Conservation (phyloP, 108 stramenopile species). For the Bacterosira constricta region DNA sequence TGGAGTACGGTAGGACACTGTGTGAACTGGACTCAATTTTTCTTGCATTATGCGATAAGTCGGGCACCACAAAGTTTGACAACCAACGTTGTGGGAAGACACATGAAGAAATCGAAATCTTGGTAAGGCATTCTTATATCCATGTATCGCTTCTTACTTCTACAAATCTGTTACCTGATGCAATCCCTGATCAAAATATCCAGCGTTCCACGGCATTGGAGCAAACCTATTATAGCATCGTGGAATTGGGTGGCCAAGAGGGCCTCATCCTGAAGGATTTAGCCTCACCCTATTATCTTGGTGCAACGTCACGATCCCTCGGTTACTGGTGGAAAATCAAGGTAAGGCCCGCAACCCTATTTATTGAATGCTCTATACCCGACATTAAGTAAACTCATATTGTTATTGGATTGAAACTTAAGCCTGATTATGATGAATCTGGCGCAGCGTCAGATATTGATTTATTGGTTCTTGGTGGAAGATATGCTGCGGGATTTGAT, state of each 20-base stretch:
- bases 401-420: too few relatives aligned
- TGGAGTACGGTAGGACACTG: constrained; percentile 43
- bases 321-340: constrained; percentile 85
- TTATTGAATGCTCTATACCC: too few relatives aligned
- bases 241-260: constrained; percentile 69
- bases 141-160: too few relatives aligned
- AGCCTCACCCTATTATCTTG: constrained; percentile 70
- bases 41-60: constrained; percentile 31
- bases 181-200: too few relatives aligned
- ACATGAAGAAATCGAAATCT: constrained; percentile 67
- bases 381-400: too few relatives aligned
- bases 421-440: constrained; percentile 41
- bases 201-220: constrained; percentile 64
- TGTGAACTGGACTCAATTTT: constrained; percentile 65
- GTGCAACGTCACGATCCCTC: constrained; percentile 46
- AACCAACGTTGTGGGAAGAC: constrained; percentile 27
- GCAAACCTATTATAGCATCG: constrained; percentile 60
- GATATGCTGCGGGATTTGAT: constrained; percentile 14
- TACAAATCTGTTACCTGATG: too few relatives aligned
- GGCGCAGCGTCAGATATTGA: constrained; percentile 65
- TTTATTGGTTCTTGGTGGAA: constrained; percentile 49
- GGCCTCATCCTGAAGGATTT: constrained; percentile 85
- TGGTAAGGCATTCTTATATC: too few relatives aligned
- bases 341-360: too few relatives aligned
- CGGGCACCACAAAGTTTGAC: constrained; percentile 35